These are phyloP conservation scores for Bacidia rubella DNA, from an alignment of 495 filamentous ascomycete species.

Conservation along the genomic window DNA sequence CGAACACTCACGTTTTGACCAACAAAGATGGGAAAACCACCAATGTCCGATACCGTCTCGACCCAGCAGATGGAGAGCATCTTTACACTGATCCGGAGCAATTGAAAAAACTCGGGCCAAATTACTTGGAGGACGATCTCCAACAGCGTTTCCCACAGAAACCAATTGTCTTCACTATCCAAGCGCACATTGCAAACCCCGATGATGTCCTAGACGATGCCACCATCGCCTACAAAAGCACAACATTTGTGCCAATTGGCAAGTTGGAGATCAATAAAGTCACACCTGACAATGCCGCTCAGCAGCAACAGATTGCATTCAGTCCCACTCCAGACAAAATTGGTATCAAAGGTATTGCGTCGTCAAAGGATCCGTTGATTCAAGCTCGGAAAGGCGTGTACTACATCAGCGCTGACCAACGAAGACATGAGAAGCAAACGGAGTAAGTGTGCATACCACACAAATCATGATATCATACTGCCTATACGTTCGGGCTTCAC, in stretches of 20 bases:
- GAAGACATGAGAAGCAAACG: no score
- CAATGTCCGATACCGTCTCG: slow-evolving; percentile 10
- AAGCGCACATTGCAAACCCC: slow-evolving; percentile 8
- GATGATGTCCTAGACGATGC: slow-evolving; percentile 7
- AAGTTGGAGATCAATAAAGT: slow-evolving; percentile 7
- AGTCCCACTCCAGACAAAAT: slow-evolving; percentile 4
- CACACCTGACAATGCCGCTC: slow-evolving; percentile 2
- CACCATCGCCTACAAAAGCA: slow-evolving; percentile 8
- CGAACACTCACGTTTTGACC: no score
- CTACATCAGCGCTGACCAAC: slow-evolving; percentile 6
- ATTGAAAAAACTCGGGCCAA: slow-evolving; percentile 6
- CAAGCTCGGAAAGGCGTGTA: slow-evolving; percentile 2
- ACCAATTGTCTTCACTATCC: slow-evolving; percentile 8
- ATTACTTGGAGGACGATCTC: slow-evolving; percentile 9
- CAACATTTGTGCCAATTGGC: slow-evolving; percentile 5
- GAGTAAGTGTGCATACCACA: no score
- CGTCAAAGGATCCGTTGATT: slow-evolving; percentile 5
- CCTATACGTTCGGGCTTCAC: no score
- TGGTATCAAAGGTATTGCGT: slow-evolving; percentile 7
- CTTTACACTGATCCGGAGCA: slow-evolving; percentile 6
- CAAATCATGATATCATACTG: no score
- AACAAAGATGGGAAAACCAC: no score
- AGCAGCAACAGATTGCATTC: slow-evolving; percentile 9
- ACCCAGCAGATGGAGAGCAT: slow-evolving; percentile 8
- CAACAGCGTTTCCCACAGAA: slow-evolving; percentile 9